Conservation (phyloP, 2,329 filamentous ascomycete genomes). For the Pseudogymnoascus sp. region DNA sequence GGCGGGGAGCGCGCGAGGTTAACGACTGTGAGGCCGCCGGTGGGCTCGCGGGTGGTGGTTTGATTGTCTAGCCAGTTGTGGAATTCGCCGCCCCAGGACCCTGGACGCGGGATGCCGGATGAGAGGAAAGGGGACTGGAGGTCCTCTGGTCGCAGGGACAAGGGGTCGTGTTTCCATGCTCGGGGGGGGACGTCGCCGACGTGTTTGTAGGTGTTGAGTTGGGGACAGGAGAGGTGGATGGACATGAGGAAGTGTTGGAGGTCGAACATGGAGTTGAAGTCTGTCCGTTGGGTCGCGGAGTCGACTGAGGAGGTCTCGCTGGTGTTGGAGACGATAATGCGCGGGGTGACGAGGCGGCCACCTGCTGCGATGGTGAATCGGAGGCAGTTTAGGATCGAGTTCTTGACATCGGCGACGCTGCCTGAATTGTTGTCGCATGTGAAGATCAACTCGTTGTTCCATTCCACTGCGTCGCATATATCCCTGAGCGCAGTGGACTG, state of each 20-base stretch:
- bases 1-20: conserved; percentile 32
- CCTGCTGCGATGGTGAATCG: conserved; percentile 36
- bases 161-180: not conserved
- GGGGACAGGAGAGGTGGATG: not conserved
- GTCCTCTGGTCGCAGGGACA: not conserved
- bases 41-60: not conserved
- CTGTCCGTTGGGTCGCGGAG: not conserved
- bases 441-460: conserved; percentile 34
- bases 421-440: conserved; percentile 37
- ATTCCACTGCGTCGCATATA: conserved; percentile 29
- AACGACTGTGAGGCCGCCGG: not conserved
- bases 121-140: not conserved
- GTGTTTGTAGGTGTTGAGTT: not conserved
- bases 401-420: conserved; percentile 36
- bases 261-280: not conserved
- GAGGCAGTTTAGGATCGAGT: conserved; percentile 38
- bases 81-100: not conserved
- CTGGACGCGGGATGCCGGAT: not conserved
- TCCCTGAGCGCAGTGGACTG: conserved; percentile 33
- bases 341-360: conserved; percentile 33
- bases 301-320: conserved; percentile 18
- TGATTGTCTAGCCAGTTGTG: not conserved
- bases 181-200: not conserved
- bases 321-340: conserved; percentile 32
- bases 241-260: not conserved